Conservation (phyloP, 2,329 filamentous ascomycete genomes). For the Exserohilum turcica region DNA sequence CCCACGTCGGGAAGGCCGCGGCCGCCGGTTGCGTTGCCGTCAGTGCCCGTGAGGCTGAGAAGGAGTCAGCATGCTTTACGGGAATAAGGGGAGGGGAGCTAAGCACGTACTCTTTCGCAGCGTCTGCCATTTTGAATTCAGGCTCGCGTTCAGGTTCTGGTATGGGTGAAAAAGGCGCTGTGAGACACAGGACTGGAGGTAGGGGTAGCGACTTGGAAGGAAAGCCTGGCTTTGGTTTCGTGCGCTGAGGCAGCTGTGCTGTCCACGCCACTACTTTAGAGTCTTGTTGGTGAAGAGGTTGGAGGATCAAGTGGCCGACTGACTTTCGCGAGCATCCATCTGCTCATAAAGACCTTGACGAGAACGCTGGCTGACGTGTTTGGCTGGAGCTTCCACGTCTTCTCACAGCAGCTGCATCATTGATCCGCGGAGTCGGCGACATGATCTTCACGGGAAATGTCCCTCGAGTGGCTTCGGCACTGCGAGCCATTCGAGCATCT, state of each 20-base stretch:
- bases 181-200: conserved; percentile 1
- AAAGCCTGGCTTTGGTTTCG: conserved; percentile 11
- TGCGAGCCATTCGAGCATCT: conserved; percentile 9
- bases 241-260: conserved; percentile 11
- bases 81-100: neutral
- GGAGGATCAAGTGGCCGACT: neutral
- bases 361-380: neutral
- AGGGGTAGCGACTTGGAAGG: conserved; percentile 3
- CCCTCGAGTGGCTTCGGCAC: neutral
- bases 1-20: conserved; percentile 14
- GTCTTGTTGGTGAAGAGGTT: neutral
- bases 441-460: neutral
- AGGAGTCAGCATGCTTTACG: neutral
- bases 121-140: conserved; percentile 13
- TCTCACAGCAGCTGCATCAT: conserved; percentile 13
- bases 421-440: conserved; percentile 16
- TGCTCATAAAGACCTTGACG: conserved; percentile 3
- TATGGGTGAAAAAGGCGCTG: conserved; percentile 3
- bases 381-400: conserved; percentile 1
- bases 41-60: conserved; percentile 9
- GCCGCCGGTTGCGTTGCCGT: conserved; percentile 14
- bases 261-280: conserved; percentile 20
- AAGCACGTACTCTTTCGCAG: conserved; percentile 12
- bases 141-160: conserved; percentile 1
- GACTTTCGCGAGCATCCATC: neutral